phyloP scores from a whole-genome alignment of 208 protist species.

The Leishmania martiniquensis region DNA sequence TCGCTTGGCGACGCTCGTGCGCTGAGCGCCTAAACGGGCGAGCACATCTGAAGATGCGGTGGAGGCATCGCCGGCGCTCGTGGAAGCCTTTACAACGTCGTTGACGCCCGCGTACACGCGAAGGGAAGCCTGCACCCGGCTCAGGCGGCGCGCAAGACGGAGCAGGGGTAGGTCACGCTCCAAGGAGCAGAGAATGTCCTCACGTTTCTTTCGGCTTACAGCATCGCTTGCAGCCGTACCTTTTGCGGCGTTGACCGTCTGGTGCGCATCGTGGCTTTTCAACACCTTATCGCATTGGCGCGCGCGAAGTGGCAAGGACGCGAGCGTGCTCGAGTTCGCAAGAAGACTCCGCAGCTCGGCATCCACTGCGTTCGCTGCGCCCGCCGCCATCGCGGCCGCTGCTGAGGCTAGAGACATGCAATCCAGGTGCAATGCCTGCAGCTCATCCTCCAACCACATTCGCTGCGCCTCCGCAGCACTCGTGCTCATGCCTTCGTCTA shows the following conservation, averaged over 20 bases:
- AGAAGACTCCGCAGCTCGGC: neutral
- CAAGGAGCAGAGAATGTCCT: neutral
- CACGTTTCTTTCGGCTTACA: neutral
- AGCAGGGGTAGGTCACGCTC: slow-evolving; percentile 12
- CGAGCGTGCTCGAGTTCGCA: neutral
- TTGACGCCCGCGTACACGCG: neutral
- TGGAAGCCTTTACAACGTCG: neutral
- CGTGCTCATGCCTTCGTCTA: neutral
- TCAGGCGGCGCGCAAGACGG: slow-evolving; percentile 18
- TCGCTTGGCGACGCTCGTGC: neutral
- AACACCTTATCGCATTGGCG: neutral
- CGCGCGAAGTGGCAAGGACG: neutral
- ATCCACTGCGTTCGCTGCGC: neutral
- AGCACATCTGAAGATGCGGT: neutral
- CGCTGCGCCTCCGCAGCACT: neutral
- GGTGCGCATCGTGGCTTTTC: neutral
- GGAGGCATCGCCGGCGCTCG: neutral
- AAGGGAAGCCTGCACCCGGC: slow-evolving; percentile 9
- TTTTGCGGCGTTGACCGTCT: neutral
- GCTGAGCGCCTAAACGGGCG: neutral
- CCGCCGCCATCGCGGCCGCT: neutral
- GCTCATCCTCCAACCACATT: slow-evolving; percentile 21
- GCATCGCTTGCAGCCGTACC: neutral
- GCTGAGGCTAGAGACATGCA: slow-evolving; percentile 18
- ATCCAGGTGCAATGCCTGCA: slow-evolving; percentile 29